A percentile compares a stretch with the other conserved stretches of the same genome.
phyloP scores from a whole-genome alignment of 2,329 filamentous ascomycete species.

The Botrytis fabae region DNA sequence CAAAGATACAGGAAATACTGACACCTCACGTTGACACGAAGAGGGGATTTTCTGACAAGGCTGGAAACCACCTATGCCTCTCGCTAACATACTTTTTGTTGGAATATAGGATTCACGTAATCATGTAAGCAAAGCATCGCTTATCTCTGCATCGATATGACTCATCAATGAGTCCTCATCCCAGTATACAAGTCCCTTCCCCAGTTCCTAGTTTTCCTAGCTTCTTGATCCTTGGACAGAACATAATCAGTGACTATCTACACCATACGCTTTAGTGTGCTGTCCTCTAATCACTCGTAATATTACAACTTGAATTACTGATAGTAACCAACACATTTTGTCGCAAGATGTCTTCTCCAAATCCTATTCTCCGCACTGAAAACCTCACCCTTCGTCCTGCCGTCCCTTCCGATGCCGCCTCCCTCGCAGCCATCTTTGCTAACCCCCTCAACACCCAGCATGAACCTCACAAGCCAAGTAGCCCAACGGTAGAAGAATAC shows the following conservation, averaged over 20 bases:
- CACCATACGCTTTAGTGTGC: not conserved
- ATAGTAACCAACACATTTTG: not conserved
- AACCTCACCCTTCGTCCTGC: not conserved
- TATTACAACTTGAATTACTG: not conserved
- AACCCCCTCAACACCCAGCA: not conserved
- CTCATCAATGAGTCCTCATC: not conserved
- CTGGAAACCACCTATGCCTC: too few species aligned
- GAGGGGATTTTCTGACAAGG: too few species aligned
- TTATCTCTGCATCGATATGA: not conserved
- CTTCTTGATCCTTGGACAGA: not conserved
- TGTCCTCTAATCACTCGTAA: not conserved
- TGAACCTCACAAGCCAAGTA: not conserved
- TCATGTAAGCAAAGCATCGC: not conserved
- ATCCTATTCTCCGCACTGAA: not conserved
- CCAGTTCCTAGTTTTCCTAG: not conserved
- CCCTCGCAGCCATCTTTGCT: not conserved
- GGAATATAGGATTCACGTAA: not conserved
- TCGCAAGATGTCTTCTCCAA: not conserved
- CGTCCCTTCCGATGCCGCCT: not conserved
- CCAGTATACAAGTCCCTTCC: not conserved
- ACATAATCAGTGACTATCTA: not conserved
- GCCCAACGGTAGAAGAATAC: not conserved
- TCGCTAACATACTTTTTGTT: too few species aligned
- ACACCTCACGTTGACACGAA: too few species aligned
- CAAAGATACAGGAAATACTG: too few species aligned